Percentiles rank a stretch among this genome's conserved stretches.
Conservation (phyloP, 257 asterid species). For the Plantago elongata region DNA sequence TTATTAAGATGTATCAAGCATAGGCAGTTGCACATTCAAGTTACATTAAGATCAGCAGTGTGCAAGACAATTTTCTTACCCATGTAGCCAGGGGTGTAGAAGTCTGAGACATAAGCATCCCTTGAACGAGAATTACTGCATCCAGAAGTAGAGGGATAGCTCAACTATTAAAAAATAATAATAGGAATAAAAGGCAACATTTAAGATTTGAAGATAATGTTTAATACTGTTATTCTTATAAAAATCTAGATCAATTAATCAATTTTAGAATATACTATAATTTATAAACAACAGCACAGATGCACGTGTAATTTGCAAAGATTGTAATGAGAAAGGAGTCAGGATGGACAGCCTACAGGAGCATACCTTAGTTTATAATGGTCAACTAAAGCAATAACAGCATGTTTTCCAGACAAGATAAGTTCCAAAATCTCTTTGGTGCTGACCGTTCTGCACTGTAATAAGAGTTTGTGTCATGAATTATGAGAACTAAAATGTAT, state of each 20-base stretch:
- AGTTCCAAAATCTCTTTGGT: constrained; percentile 52
- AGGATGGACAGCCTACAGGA: constrained; percentile 11
- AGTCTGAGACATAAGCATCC: constrained; percentile 55
- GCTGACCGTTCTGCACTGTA: constrained; percentile 89
- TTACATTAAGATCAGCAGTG: constrained; percentile 11
- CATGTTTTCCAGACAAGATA: constrained; percentile 66
- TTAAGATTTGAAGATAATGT: not conserved
- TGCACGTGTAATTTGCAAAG: not conserved
- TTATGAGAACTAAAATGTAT: not conserved
- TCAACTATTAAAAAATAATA: constrained; percentile 5
- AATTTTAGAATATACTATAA: constrained; percentile 2
- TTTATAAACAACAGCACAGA: not conserved
- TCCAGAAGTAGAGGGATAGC: not conserved
- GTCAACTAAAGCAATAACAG: constrained; percentile 84
- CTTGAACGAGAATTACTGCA: constrained; percentile 52
- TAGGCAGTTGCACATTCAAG: constrained; percentile 10
- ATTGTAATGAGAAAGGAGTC: not conserved
- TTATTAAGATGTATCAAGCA: not conserved
- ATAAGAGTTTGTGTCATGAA: constrained; percentile 26
- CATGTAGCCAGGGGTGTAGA: constrained; percentile 61
- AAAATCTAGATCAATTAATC: constrained; percentile 6
- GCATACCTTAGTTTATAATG: constrained; percentile 69
- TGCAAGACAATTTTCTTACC: constrained; percentile 41
- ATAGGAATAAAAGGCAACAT: not conserved
- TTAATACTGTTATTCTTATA: not conserved